Percentiles rank a stretch among this genome's conserved stretches.
phyloP scores from a whole-genome alignment of 2,329 filamentous ascomycete species.

The Myotisia sp. region DNA sequence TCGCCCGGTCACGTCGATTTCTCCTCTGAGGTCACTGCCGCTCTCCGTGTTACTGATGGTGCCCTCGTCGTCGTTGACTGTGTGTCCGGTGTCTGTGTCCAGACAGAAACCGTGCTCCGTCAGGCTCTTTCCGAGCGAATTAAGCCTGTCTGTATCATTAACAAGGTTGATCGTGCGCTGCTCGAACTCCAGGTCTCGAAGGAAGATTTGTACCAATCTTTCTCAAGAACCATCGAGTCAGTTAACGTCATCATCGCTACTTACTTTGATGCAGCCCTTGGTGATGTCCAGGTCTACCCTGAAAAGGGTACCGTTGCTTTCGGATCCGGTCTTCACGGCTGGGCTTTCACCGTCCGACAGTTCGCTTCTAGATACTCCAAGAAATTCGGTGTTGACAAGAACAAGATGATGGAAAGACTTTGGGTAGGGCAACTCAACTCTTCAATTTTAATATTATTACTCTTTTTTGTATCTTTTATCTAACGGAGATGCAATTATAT shows the following conservation, averaged over 20 bases:
- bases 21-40: conserved; percentile 98
- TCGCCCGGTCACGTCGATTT: conserved; percentile 99
- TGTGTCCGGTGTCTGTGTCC: conserved; percentile 98
- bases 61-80: conserved; percentile 99
- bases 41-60: conserved; percentile 99
- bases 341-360: conserved; percentile 98
- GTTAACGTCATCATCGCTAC: conserved; percentile 99
- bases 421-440: conserved; percentile 49
- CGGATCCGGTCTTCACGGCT: conserved; percentile 98
- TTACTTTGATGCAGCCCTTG: conserved; percentile 91
- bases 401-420: conserved; percentile 99
- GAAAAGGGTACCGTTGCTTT: conserved; percentile 96
- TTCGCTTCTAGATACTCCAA: conserved; percentile 93
- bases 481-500: too few relatives aligned
- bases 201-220: conserved; percentile 99
- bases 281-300: conserved; percentile 97
- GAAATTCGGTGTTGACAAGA: conserved; percentile 99
- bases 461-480: neutral
- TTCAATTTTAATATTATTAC: too few relatives aligned
- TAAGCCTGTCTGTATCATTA: conserved; percentile 99
- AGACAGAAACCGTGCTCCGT: conserved; percentile 98
- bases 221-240: conserved; percentile 98
- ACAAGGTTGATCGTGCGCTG: conserved; percentile 99
- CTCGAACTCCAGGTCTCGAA: conserved; percentile 97
- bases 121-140: conserved; percentile 99